Conservation (phyloP, 2,329 filamentous ascomycete species). For the Neonectria neomacrospora region DNA sequence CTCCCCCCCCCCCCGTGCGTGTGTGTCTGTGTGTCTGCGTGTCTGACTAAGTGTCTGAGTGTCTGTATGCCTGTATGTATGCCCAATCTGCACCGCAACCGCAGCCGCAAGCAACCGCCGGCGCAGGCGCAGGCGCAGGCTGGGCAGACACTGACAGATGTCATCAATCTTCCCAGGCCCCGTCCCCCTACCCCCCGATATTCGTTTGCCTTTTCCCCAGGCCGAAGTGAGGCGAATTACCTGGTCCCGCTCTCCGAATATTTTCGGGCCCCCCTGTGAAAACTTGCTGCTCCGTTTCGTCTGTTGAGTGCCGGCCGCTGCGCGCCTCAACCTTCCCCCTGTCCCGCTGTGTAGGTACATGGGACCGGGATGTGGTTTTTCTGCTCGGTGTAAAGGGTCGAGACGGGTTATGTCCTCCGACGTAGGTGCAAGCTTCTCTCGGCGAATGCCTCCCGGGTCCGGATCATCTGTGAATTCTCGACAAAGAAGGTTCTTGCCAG, state of each 20-base stretch:
- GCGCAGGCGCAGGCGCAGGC: neutral
- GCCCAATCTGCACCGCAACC: conserved; percentile 18
- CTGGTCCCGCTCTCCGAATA: conserved; percentile 29
- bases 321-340: conserved; percentile 1
- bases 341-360: neutral
- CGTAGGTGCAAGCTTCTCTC: neutral
- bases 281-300: neutral
- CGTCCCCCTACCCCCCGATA: conserved; percentile 20
- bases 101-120: neutral
- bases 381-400: neutral
- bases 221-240: conserved; percentile 9
- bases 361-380: neutral
- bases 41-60: neutral
- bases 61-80: neutral
- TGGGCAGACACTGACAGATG: neutral
- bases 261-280: conserved; percentile 28
- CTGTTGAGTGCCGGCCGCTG: conserved; percentile 1
- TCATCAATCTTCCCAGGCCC: neutral
- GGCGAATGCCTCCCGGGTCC: neutral
- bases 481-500: neutral
- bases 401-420: conserved; percentile 5
- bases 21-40: conserved; percentile 7
- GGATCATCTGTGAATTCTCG: neutral
- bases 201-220: neutral
- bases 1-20: conserved; percentile 11